Percentiles rank a stretch among this genome's conserved stretches.
Conservation (phyloP, 2,329 filamentous ascomycete genomes). For the Fusarium sp. region DNA sequence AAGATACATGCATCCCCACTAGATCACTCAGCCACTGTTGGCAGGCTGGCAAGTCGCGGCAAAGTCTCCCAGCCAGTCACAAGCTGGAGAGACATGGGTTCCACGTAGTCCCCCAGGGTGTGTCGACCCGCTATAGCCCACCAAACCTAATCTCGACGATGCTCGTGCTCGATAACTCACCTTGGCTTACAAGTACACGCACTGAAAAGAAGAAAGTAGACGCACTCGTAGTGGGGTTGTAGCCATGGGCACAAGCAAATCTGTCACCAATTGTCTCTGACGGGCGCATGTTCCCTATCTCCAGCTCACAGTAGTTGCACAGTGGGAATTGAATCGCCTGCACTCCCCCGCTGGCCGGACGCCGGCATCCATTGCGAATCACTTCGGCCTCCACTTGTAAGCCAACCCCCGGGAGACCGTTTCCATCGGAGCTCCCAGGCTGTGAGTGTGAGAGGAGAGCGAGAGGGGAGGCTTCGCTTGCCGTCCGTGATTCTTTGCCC, state of each 20-base stretch:
- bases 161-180: slow-evolving; percentile 5
- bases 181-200: slow-evolving; percentile 1
- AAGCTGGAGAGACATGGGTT: not conserved
- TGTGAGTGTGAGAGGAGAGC: slow-evolving; percentile 28
- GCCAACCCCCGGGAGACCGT: slow-evolving; percentile 7
- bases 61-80: slow-evolving; percentile 17
- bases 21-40: not conserved
- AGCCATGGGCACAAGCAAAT: not conserved
- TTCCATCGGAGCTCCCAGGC: not conserved
- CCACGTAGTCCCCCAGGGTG: not conserved
- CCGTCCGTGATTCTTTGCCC: slow-evolving; percentile 7
- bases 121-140: slow-evolving; percentile 28
- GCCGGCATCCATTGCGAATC: slow-evolving; percentile 23
- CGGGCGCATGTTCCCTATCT: not conserved
- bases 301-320: slow-evolving; percentile 6
- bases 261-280: not conserved
- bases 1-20: slow-evolving; percentile 16
- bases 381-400: slow-evolving; percentile 13
- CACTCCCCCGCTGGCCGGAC: slow-evolving; percentile 7
- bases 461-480: slow-evolving; percentile 3
- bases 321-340: slow-evolving; percentile 26
- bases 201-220: not conserved
- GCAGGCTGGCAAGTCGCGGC: slow-evolving; percentile 9
- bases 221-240: not conserved
- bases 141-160: slow-evolving; percentile 49